phyloP scores from a whole-genome alignment of 495 filamentous ascomycete genomes.

The Daldinia childiae region DNA sequence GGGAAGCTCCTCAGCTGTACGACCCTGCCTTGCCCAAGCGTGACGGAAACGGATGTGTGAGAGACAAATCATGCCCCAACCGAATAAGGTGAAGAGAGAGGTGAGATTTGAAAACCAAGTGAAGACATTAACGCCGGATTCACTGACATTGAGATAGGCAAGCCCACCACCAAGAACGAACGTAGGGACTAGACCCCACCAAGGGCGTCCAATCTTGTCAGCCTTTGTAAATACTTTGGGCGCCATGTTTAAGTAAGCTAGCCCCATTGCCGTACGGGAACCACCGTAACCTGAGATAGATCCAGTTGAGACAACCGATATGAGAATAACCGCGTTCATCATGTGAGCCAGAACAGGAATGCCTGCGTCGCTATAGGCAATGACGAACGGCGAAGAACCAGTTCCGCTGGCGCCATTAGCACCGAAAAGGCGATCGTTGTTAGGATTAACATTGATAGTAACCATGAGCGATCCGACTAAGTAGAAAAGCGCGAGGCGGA shows the following conservation, averaged over 20 bases:
- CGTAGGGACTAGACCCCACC: constrained; percentile 58
- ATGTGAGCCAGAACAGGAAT: constrained; percentile 69
- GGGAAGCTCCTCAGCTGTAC: constrained; percentile 52
- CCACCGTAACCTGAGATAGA: constrained; percentile 67
- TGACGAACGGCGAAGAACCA: constrained; percentile 71
- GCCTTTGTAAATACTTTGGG: constrained; percentile 59
- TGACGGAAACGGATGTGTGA: constrained; percentile 71
- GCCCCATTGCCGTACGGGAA: constrained; percentile 65
- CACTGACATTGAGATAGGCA: constrained; percentile 63
- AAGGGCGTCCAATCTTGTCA: constrained; percentile 62
- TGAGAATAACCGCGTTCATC: constrained; percentile 70
- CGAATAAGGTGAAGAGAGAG: constrained; percentile 74
- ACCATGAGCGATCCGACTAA: constrained; percentile 69
- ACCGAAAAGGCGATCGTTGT: constrained; percentile 56
- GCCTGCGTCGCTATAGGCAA: constrained; percentile 66
- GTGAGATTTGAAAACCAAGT: constrained; percentile 70
- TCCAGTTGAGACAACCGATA: constrained; percentile 60
- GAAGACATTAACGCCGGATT: constrained; percentile 53
- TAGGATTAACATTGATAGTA: constrained; percentile 66
- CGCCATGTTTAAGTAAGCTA: constrained; percentile 60
- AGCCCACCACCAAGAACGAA: constrained; percentile 61
- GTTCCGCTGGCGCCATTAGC: constrained; percentile 42
- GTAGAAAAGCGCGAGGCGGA: constrained; percentile 67
- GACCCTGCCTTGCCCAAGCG: constrained; percentile 61
- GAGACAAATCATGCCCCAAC: constrained; percentile 77